phyloP scores from a whole-genome alignment of 2,329 filamentous ascomycete species.

The Venturia asperata region DNA sequence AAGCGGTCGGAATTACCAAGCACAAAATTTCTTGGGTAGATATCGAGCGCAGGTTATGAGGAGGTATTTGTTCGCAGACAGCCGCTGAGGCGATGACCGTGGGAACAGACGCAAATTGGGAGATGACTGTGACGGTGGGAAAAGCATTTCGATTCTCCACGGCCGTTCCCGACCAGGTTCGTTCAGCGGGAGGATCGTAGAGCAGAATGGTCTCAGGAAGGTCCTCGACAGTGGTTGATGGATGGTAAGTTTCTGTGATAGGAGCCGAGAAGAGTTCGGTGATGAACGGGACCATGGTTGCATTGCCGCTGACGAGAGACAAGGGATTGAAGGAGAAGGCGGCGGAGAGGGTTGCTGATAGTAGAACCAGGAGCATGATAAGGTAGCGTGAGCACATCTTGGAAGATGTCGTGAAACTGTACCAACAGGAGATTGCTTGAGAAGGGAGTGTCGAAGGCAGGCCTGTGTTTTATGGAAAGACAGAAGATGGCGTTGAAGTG shows the following conservation, averaged over 20 bases:
- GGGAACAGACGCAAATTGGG: background rate
- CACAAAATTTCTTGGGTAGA: background rate
- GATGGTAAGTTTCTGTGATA: background rate
- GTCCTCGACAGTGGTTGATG: background rate
- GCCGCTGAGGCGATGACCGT: background rate
- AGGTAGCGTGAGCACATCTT: background rate
- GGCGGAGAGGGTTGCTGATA: background rate
- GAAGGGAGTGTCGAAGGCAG: background rate
- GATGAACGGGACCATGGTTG: background rate
- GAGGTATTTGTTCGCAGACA: background rate
- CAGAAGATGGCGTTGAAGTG: background rate
- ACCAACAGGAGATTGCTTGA: background rate
- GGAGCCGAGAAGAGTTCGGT: background rate
- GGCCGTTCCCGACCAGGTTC: background rate
- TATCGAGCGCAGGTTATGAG: background rate
- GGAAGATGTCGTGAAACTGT: background rate
- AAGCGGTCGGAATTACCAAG: background rate
- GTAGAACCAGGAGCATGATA: slow-evolving; percentile 3
- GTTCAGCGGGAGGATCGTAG: background rate
- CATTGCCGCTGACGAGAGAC: background rate
- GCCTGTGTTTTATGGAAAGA: background rate
- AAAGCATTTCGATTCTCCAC: background rate
- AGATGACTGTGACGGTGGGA: background rate
- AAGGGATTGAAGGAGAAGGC: background rate
- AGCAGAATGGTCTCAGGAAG: background rate